Evolutionary conservation across 805 yeast genomes (phyloP).

Genomic region (Danielia oregonensis): DNA sequence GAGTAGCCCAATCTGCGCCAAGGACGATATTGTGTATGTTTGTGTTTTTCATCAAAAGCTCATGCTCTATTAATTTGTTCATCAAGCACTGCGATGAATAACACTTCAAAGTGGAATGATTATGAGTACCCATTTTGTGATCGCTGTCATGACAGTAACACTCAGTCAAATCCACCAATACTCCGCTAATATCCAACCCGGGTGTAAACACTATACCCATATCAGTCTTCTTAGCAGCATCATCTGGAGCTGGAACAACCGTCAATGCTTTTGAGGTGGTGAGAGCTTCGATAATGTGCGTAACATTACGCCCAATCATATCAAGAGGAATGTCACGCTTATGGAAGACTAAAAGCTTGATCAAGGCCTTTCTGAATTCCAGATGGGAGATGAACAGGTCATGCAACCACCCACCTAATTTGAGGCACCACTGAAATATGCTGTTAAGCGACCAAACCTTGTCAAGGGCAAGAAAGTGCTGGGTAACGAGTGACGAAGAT

Average conservation of each 20-base stretch:
- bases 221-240: neutral
- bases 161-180: slow-evolving; percentile 39
- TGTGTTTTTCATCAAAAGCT: slow-evolving; percentile 14
- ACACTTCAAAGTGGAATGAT: slow-evolving; percentile 13
- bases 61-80: slow-evolving; percentile 19
- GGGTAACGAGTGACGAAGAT: slow-evolving; percentile 43
- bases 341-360: slow-evolving; percentile 47
- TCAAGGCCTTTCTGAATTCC: slow-evolving; percentile 53
- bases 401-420: slow-evolving; percentile 50
- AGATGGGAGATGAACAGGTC: slow-evolving; percentile 45
- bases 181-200: slow-evolving; percentile 31
- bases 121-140: slow-evolving; percentile 2
- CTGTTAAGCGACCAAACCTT: slow-evolving; percentile 45
- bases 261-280: slow-evolving; percentile 35
- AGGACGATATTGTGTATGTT: slow-evolving; percentile 22
- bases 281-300: slow-evolving; percentile 43
- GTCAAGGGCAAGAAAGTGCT: slow-evolving; percentile 47
- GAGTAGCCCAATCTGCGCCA: slow-evolving; percentile 59
- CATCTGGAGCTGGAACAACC: neutral
- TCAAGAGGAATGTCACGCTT: slow-evolving; percentile 48
- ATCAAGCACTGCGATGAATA: slow-evolving; percentile 32
- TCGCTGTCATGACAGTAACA: slow-evolving; percentile 39
- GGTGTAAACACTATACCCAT: neutral
- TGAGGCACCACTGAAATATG: slow-evolving; percentile 53
- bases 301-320: slow-evolving; percentile 48